phyloP scores from a whole-genome alignment of 169 alveolate species.

The Cryptosporidium viatorum region DNA sequence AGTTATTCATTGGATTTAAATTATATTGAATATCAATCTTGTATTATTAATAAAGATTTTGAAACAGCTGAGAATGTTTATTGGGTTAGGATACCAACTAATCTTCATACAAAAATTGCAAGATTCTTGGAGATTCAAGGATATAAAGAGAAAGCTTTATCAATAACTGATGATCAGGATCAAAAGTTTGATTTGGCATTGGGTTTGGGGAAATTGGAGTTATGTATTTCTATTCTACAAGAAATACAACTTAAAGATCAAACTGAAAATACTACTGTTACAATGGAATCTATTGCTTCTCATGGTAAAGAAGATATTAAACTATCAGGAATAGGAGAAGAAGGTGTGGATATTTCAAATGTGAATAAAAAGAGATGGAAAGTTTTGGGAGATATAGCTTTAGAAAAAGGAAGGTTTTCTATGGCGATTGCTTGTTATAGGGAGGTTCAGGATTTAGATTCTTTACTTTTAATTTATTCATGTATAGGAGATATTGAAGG shows the following conservation, averaged over 20 bases:
- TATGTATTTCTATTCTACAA: conserved; percentile 84
- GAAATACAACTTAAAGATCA: conserved; percentile 77
- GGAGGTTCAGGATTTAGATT: conserved; percentile 81
- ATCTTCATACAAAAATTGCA: conserved; percentile 89
- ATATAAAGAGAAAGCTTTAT: conserved; percentile 89
- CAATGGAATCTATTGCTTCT: neutral
- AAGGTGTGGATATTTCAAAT: conserved; percentile 67
- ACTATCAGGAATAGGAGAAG: neutral
- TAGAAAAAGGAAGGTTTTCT: conserved; percentile 80
- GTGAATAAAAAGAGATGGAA: conserved; percentile 81
- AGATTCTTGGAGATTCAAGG: conserved; percentile 91
- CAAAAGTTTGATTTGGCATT: conserved; percentile 93
- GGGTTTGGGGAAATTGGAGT: conserved; percentile 86
- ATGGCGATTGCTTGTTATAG: conserved; percentile 84
- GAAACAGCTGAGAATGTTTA: conserved; percentile 83
- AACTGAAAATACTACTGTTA: neutral
- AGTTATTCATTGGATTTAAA: conserved; percentile 78
- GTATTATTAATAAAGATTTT: conserved; percentile 78
- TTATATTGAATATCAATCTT: conserved; percentile 82
- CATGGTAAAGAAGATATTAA: conserved; percentile 37
- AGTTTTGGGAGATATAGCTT: conserved; percentile 83
- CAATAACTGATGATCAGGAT: conserved; percentile 90
- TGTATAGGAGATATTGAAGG: conserved; percentile 81
- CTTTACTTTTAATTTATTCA: conserved; percentile 81
- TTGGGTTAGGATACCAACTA: conserved; percentile 81